Conservation (phyloP, 371 early-diverging fungal species). For the Syncephalastrum racemosum region DNA sequence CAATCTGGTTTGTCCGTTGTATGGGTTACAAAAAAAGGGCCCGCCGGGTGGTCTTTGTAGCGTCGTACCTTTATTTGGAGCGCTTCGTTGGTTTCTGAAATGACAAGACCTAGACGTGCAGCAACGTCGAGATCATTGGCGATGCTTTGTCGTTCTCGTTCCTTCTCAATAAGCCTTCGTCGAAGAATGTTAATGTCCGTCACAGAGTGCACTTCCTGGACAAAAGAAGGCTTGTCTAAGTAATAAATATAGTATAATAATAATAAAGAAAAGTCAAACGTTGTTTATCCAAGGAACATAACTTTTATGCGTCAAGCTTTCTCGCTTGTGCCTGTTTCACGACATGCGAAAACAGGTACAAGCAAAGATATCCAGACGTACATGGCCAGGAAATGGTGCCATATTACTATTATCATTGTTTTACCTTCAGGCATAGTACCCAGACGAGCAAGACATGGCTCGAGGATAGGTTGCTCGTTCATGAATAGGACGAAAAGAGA, state of each 20-base stretch:
- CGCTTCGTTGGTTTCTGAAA: conserved; percentile 65
- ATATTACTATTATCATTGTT: too few relatives aligned
- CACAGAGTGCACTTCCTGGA: conserved; percentile 47
- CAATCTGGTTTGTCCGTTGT: conserved; percentile 34
- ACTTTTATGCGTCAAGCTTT: background rate
- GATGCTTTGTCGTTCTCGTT: conserved; percentile 61
- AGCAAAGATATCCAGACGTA: background rate
- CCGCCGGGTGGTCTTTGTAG: background rate
- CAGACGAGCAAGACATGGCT: conserved; percentile 50
- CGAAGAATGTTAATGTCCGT: conserved; percentile 51
- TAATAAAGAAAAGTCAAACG: background rate
- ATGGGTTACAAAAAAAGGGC: background rate
- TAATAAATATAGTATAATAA: conserved; percentile 1
- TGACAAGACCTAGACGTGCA: conserved; percentile 63
- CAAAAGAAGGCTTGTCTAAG: conserved; percentile 47
- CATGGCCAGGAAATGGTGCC: too few relatives aligned
- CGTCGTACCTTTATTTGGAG: conserved; percentile 52
- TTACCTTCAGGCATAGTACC: conserved; percentile 52
- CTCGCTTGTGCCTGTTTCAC: background rate
- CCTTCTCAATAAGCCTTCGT: conserved; percentile 59
- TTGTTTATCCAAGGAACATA: background rate
- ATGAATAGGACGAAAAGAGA: background rate
- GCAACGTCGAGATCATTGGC: conserved; percentile 67
- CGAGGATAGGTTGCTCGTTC: conserved; percentile 31
- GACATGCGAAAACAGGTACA: background rate